Evolutionary conservation across 73 alveolate genomes (phyloP).

Genomic region (Stentor roeselii): DNA sequence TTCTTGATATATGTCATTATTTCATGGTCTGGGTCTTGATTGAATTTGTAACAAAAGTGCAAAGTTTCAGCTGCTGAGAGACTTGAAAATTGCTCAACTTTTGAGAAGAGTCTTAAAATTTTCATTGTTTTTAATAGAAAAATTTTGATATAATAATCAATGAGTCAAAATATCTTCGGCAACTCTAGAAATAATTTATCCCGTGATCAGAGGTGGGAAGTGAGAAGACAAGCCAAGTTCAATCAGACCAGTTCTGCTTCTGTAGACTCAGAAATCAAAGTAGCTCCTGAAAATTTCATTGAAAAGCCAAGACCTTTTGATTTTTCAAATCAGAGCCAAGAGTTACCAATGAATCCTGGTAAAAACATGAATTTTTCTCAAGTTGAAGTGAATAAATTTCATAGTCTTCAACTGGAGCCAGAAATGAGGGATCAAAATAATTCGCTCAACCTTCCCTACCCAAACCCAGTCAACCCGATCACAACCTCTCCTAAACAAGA

Average conservation of each 20-base stretch:
- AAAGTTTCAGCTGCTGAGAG: not conserved
- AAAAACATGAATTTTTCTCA: not conserved
- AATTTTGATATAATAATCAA: no score
- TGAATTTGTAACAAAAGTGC: not conserved
- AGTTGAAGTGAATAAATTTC: not conserved
- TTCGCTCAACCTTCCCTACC: not conserved
- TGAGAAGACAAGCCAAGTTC: slow-evolving; percentile 14
- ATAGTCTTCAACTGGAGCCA: not conserved
- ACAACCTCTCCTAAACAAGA: not conserved
- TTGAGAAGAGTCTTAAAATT: no score
- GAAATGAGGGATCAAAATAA: not conserved
- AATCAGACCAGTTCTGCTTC: not conserved
- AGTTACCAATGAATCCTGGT: not conserved
- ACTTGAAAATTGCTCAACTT: no score
- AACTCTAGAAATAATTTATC: not conserved
- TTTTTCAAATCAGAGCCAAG: not conserved
- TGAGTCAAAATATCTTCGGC: not conserved
- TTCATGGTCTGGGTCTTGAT: not conserved
- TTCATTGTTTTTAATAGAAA: no score
- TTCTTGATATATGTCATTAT: not conserved
- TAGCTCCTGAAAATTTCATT: not conserved
- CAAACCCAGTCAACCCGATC: not conserved
- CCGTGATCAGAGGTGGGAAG: slow-evolving; percentile 20
- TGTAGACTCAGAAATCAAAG: not conserved
- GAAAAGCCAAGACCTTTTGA: no score